Base-by-base conservation (phyloP, 2,329 filamentous ascomycete genomes). In the Penicillium verrucosum region DNA sequence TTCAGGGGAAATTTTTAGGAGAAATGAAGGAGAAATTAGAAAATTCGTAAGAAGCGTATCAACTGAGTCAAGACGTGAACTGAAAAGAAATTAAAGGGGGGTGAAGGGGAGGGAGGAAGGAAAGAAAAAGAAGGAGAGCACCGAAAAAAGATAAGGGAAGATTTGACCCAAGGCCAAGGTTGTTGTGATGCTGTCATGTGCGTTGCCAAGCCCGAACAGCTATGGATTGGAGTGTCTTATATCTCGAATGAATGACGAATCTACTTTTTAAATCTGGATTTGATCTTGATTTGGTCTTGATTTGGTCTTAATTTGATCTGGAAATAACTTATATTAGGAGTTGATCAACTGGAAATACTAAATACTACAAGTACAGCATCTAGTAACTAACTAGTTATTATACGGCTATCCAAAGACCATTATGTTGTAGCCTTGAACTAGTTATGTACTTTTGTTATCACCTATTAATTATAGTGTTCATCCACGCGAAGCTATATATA, bases 101-200 rank as follows among this genome's bases (percentile, higher is more conserved):
- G 10, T 10, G 1, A 30, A 40, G 34, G 9, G 27, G 21, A 3
- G 47, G 47, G 23, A 9, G 11, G 5, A 46, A 25, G 54, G 38
- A 27, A 46, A 47, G 36, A 47, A 54, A 30, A 48, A 57, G 51
- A 51, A 27, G 49, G 46, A 50, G 58, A 62, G 37, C 40, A 50
- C 47, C 51, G 56, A 53, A 60, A 27, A 45, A 53, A 59, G 56
- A 60, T 56, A 63, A 63, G 47, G 45, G 58, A 56, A 62, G 61
- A 58, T 50, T 63, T 56, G 60, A 56, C 25, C 25, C 21, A 21
- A 21, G 21, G 21, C 62, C 41, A 30, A 45, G 43, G 29, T 36
- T 62, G 61, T 61, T 63, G 61, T 62, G 63, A 65, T 65, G 63
- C 60, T 59, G 58, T 61, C 63, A 65, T 65, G 64, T 65, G 64